Base-by-base conservation (phyloP, 192 early-diverging fungal species). In the Martensiomyces pterosporus region DNA sequence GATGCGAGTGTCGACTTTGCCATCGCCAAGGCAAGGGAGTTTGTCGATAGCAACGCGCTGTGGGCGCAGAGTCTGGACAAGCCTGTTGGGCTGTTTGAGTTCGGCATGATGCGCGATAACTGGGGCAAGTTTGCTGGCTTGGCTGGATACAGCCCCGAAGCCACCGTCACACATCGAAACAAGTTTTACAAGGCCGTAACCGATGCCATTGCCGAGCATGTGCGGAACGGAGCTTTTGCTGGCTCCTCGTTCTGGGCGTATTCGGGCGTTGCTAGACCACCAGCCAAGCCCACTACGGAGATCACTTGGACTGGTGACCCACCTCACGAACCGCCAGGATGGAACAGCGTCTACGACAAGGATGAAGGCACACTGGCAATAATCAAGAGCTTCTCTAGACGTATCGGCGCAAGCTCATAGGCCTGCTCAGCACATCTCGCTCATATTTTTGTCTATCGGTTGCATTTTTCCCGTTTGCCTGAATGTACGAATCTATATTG, bases 191-290 rank as follows among this genome's bases (percentile, higher is more conserved):
- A 39, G 8, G 62, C 64, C 4, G 56, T 86, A 4, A 43, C 57
- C 21, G 47, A 60, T n/a, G 63, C 55, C 42, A 39, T 72, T 16
- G 59, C 52, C 9, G 35, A 42, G 38, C 55, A 66, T 12, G 42
- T 49, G n/a, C 40, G 45, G 12, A 26, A 64, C 10, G 48, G 58
- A 14, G 39, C 56, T 5, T 63, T 70, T 21, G 56, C 54, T 0
- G 84, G 85, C 13, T 52, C 62, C n/a, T 67, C 72, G 9, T 86
- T 86, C 49, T 86, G 85, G 85, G 84, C 80, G 12, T 86, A 79
- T 33, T 43, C 77, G 15, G 84, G 85, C 35, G 33, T 41, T 6
- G 76, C 70, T 5, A 52, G 79, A 13, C 75, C 81, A 4, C 73
- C 55, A 16, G 40, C 49, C 47, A 16, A 25, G 7, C 64, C 64